Conservation (phyloP, 2,329 filamentous ascomycete species). For the Alternaria sp. region DNA sequence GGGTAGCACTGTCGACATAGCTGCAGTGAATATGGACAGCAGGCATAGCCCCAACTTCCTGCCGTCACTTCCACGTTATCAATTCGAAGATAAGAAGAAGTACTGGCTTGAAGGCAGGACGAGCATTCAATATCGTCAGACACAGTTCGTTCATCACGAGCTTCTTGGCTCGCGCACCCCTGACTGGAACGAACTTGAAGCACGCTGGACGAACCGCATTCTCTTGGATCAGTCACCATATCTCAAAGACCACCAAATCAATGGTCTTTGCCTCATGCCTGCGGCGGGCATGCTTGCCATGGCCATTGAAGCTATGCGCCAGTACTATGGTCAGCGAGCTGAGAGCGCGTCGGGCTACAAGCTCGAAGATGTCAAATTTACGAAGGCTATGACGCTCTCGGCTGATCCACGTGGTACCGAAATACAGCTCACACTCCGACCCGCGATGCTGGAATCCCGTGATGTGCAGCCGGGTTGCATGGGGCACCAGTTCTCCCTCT, state of each 20-base stretch:
- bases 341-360: slow-evolving; percentile 2
- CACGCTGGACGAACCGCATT: slow-evolving; percentile 32
- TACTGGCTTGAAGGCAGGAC: slow-evolving; percentile 20
- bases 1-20: slow-evolving; percentile 7
- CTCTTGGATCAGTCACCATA: slow-evolving; percentile 49
- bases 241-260: slow-evolving; percentile 51
- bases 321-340: slow-evolving; percentile 7
- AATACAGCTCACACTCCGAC: slow-evolving; percentile 15
- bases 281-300: slow-evolving; percentile 13
- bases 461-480: background rate
- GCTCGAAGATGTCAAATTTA: slow-evolving; percentile 12
- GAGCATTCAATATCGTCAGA: slow-evolving; percentile 16
- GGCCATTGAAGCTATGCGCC: slow-evolving; percentile 10
- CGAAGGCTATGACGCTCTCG: slow-evolving; percentile 9
- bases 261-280: slow-evolving; percentile 31
- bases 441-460: background rate
- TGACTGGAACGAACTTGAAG: slow-evolving; percentile 18
- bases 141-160: slow-evolving; percentile 12
- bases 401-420: slow-evolving; percentile 12
- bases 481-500: slow-evolving; percentile 18
- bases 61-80: slow-evolving; percentile 14
- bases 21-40: slow-evolving; percentile 1
- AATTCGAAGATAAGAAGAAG: slow-evolving; percentile 15
- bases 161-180: slow-evolving; percentile 29
- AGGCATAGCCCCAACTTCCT: background rate